Conservation (phyloP, 768 basidiomycete genomes). For the Panellus pusillus region DNA sequence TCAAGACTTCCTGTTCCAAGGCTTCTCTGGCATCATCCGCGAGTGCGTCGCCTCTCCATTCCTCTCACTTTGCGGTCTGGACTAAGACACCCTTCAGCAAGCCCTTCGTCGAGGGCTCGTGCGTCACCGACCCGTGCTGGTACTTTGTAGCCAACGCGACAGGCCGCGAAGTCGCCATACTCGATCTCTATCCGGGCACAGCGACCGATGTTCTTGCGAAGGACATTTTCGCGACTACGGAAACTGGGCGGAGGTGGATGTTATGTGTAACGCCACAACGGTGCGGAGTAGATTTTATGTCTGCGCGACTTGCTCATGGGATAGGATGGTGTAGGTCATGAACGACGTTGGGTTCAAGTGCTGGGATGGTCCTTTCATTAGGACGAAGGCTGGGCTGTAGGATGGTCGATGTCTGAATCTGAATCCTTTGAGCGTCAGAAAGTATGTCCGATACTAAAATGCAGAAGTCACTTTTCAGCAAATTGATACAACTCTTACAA, state of each 20-base stretch:
- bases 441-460: no score
- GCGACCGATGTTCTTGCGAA: conserved; percentile 52
- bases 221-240: conserved; percentile 45
- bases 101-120: conserved; percentile 58
- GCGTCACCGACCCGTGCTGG: conserved; percentile 63
- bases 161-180: conserved; percentile 57
- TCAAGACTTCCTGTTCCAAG: conserved; percentile 54
- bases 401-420: neutral
- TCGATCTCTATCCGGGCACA: conserved; percentile 59
- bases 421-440: no score
- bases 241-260: conserved; percentile 44
- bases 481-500: no score
- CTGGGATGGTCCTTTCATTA: conserved; percentile 45
- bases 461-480: no score
- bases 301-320: neutral
- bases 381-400: conserved; percentile 32
- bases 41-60: conserved; percentile 36
- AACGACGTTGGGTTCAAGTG: conserved; percentile 53
- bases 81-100: conserved; percentile 24
- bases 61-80: neutral
- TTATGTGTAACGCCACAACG: conserved; percentile 55
- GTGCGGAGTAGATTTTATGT: conserved; percentile 30
- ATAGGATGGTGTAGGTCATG: conserved; percentile 32
- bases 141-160: conserved; percentile 54
- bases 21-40: conserved; percentile 51